Percentiles rank a stretch among this genome's conserved stretches.
Conservation (phyloP, 2,329 filamentous ascomycete genomes). For the Clarireedia hainanense region DNA sequence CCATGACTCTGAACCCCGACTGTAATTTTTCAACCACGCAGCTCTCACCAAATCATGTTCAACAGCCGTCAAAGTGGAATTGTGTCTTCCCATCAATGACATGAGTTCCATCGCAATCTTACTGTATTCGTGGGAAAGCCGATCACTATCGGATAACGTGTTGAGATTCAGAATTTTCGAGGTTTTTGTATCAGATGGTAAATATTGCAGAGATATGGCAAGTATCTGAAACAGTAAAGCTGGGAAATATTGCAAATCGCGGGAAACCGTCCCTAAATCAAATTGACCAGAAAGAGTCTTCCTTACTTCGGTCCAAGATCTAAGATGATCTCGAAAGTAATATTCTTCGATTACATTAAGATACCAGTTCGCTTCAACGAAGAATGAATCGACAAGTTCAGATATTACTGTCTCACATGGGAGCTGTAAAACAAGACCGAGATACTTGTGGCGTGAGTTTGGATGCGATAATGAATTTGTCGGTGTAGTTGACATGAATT, state of each 20-base stretch:
- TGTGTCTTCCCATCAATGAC: conserved; percentile 8
- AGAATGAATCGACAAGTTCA: conserved; percentile 5
- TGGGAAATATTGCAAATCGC: conserved; percentile 12
- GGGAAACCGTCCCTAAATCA: conserved; percentile 3
- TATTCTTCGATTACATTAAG: conserved; percentile 6
- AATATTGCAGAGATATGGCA: conserved; percentile 11
- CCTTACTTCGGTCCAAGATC: conserved; percentile 1
- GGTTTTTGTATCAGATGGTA: conserved; percentile 2
- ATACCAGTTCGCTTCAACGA: conserved; percentile 9
- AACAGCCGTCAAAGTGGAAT: conserved; percentile 8
- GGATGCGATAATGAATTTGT: conserved; percentile 3
- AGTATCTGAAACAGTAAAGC: conserved; percentile 13
- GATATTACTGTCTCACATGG: conserved; percentile 3
- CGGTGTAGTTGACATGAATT: conserved; percentile 31
- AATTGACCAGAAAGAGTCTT: background rate
- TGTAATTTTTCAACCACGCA: conserved; percentile 13
- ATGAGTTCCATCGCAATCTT: conserved; percentile 11
- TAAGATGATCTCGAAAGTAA: conserved; percentile 8
- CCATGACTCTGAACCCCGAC: conserved; percentile 14
- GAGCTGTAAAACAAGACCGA: conserved; percentile 2
- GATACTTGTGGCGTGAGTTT: conserved; percentile 1
- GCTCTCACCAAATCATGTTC: conserved; percentile 11
- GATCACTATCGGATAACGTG: background rate
- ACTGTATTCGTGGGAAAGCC: conserved; percentile 11
- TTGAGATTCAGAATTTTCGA: conserved; percentile 2